Percentiles rank a stretch among this genome's conserved stretches.
phyloP scores from a whole-genome alignment of 345 rosid species.

The Dipteronia sinensis region DNA sequence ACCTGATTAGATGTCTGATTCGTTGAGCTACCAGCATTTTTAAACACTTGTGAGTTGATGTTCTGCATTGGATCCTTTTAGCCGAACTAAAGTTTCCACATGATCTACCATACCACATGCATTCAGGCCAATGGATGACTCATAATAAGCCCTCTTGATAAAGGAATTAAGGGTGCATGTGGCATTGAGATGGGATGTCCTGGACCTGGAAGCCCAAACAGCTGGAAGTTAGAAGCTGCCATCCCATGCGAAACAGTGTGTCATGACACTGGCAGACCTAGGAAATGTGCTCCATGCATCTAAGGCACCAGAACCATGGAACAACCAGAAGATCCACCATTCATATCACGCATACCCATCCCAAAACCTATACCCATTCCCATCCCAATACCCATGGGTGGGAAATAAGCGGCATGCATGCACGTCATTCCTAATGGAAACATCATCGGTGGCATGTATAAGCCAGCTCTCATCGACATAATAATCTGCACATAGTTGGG shows the following conservation, averaged over 20 bases:
- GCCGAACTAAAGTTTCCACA: constrained; percentile 35
- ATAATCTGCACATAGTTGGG: constrained; percentile 53
- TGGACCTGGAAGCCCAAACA: constrained; percentile 46
- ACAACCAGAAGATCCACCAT: constrained; percentile 40
- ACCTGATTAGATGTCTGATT: no score
- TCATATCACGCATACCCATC: constrained; percentile 61
- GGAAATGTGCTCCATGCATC: constrained; percentile 57
- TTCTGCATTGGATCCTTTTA: constrained; percentile 49
- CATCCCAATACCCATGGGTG: constrained; percentile 61
- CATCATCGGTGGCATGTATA: constrained; percentile 80
- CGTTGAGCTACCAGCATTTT: constrained; percentile 36
- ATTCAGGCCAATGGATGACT: constrained; percentile 37
- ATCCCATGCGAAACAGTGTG: constrained; percentile 34
- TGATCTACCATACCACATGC: constrained; percentile 29
- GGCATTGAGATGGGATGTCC: constrained; percentile 50
- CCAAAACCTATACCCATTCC: constrained; percentile 66
- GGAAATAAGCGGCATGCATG: constrained; percentile 56
- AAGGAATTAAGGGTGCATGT: constrained; percentile 34
- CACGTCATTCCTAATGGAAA: constrained; percentile 64
- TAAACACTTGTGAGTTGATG: constrained; percentile 35
- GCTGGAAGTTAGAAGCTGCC: constrained; percentile 45
- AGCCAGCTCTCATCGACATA: constrained; percentile 80
- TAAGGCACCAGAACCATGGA: constrained; percentile 50
- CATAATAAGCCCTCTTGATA: constrained; percentile 39
- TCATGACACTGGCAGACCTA: constrained; percentile 39